Conservation (phyloP, 2,329 filamentous ascomycete species). For the Cryphonectria nitschkei region DNA sequence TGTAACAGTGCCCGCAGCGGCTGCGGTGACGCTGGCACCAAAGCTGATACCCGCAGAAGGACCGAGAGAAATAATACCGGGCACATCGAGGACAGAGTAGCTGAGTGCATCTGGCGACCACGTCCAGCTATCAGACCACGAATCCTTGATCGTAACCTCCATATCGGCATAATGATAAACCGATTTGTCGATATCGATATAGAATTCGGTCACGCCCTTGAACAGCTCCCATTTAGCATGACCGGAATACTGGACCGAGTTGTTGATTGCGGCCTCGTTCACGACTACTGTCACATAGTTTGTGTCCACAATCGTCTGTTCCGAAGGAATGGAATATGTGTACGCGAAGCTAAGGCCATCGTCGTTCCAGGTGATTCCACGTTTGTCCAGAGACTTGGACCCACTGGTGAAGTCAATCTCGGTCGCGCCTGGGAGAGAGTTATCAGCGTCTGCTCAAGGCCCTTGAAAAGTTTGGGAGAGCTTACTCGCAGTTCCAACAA, state of each 20-base stretch:
- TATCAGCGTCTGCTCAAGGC: too few species aligned
- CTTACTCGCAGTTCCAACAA: constrained; percentile 31
- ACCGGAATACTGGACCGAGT: constrained; percentile 33
- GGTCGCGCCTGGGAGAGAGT: constrained; percentile 22
- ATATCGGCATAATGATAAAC: constrained; percentile 30
- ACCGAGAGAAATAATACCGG: constrained; percentile 26
- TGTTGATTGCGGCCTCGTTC: constrained; percentile 31
- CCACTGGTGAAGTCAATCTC: constrained; percentile 32
- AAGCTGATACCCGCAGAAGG: constrained; percentile 27
- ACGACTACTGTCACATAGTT: constrained; percentile 31
- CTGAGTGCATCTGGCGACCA: constrained; percentile 20
- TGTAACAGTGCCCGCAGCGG: constrained; percentile 13
- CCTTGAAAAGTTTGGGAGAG: too few species aligned
- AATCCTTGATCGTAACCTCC: constrained; percentile 30
- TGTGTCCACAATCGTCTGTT: constrained; percentile 30
- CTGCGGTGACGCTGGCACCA: constrained; percentile 19
- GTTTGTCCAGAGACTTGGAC: constrained; percentile 28
- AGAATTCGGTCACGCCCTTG: constrained; percentile 31
- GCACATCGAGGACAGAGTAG: constrained; percentile 32
- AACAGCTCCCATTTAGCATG: constrained; percentile 32
- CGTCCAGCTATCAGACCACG: constrained; percentile 30
- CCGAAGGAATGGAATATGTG: constrained; percentile 30
- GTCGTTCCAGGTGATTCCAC: constrained; percentile 31
- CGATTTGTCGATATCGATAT: constrained; percentile 32
- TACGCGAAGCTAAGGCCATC: constrained; percentile 32